Base-by-base conservation (phyloP, 2,329 filamentous ascomycete genomes). In the Pestalotiopsis fici region DNA sequence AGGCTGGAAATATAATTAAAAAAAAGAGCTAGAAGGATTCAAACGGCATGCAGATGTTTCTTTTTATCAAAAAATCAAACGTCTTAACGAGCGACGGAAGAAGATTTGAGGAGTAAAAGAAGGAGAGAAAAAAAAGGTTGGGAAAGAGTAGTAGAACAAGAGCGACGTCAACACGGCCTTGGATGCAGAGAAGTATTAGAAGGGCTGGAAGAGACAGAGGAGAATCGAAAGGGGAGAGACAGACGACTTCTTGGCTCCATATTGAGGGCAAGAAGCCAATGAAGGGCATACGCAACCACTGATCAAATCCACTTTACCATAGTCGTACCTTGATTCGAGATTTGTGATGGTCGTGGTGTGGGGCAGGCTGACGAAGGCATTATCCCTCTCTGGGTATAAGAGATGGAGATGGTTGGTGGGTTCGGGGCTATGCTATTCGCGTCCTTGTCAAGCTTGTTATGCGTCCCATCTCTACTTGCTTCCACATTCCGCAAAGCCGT, bases 351-450 rank as follows among this genome's bases (percentile, higher is more conserved):
- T n/a, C 37, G 13, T 25, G 25, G 23, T 21, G 59, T 62, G 59
- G 59, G 59, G 35, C 59, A 37, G 55, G 59, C 35, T 62, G 59
- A 62, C 59, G 59, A 62, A 62, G 59, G 39, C 59, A 47, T 62
- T 62, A 62, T 43, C n/a, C 59, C 59, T 62, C 59, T 62, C 39
- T 62, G 59, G 59, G 59, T 62, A 62, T 62, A 62, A 62, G 39
- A 25, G 37, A 62, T 27, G 35, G 59, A 37, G 21, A 47, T 28
- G 21, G 21, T 47, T n/a, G 37, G 59, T 62, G 59, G 39, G 59
- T 47, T 62, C 23, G 59, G 31, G 59, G 59, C 59, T 62, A 62
- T 62, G 59, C 21, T 62, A 25, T 62, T 50, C 59, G 57, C 57
- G 57, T 60, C 57, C 43, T 37, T n/a, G n/a, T n/a, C n/a, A n/a